Evolutionary conservation across 768 basidiomycete species (phyloP), one percentile per base, ranked within the genome.

Genomic region (Serpula lacrymans): DNA sequence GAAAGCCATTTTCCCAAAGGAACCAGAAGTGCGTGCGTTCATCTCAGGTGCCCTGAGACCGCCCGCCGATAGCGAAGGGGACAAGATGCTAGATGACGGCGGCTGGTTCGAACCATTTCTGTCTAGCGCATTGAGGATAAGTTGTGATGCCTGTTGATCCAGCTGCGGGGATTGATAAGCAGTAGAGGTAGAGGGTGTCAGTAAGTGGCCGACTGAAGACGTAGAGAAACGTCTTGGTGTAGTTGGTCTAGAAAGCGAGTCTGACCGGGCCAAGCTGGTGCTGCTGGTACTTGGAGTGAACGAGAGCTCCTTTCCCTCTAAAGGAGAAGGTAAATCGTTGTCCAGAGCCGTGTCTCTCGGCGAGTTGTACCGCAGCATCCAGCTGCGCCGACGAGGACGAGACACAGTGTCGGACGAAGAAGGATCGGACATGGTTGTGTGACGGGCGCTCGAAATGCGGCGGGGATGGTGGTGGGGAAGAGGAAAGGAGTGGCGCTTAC

Each of bases 1-100:
- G 42, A 89, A 69, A 0, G 84, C 75, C 62, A 72, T 75, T 49
- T 77, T 80, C 40, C 76, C 69, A 53, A 85, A 84, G 0, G 80
- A 75, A 26, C 73, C 73, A 9, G 65, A 57, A 11, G 53, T 48
- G 49, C 60, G 68, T 53, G 54, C 43, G 7, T 58, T 45, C 8
- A 60, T 47, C 17, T 75, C 72, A 2, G 68, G 54, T 35, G 60
- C 42, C 9, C 53, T 48, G 26, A 46, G 57, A 16, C 54, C 47
- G 39, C 51, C 62, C 58, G 37, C 63, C 51, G 44, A 67, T 60
- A 50, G 21, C n/a, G 20, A 14, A 6, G 31, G 31, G 14, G 31
- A 33, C 7, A 33, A 18, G 6, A 18, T 33, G 6, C 39, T 13
- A 5, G 42, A 37, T 6, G 36, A 32, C 6, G 43, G 8, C 3